A percentile compares a stretch with the other conserved stretches of the same genome.
Conservation (phyloP, 2,329 filamentous ascomycete genomes). For the Nemania sp. region DNA sequence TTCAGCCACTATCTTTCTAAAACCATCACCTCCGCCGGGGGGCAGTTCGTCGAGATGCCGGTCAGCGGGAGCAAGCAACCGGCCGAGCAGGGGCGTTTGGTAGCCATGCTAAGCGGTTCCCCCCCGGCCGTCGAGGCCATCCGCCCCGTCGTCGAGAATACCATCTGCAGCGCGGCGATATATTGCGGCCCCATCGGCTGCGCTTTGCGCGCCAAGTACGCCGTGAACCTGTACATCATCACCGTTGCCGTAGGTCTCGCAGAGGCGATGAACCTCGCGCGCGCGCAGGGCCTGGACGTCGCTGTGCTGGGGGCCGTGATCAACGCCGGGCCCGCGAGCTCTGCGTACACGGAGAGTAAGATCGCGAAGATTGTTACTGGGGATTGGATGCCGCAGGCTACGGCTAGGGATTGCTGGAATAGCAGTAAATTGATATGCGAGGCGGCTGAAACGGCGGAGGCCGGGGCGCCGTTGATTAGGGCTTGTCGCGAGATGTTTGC, state of each 20-base stretch:
- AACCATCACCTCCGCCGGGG: conserved; percentile 32
- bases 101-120: conserved; percentile 42
- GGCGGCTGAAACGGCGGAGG: conserved; percentile 28
- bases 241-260: conserved; percentile 39
- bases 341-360: conserved; percentile 38
- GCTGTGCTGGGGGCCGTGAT: conserved; percentile 37
- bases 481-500: conserved; percentile 31
- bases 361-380: conserved; percentile 35
- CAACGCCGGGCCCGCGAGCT: conserved; percentile 39
- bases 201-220: conserved; percentile 40
- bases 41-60: conserved; percentile 41
- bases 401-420: conserved; percentile 39
- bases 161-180: conserved; percentile 38
- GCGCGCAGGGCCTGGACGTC: conserved; percentile 39
- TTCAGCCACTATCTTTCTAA: conserved; percentile 33
- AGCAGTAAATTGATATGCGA: conserved; percentile 35
- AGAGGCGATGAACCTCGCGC: conserved; percentile 40
- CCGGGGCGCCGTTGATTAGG: conserved; percentile 30
- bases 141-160: conserved; percentile 29
- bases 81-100: conserved; percentile 39
- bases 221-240: conserved; percentile 39
- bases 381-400: conserved; percentile 40
- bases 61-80: conserved; percentile 42
- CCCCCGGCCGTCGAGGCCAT: conserved; percentile 31
- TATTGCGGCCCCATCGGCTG: conserved; percentile 41